Base-by-base conservation (phyloP, 192 early-diverging fungal genomes). In the Entomortierella chlamydospora region DNA sequence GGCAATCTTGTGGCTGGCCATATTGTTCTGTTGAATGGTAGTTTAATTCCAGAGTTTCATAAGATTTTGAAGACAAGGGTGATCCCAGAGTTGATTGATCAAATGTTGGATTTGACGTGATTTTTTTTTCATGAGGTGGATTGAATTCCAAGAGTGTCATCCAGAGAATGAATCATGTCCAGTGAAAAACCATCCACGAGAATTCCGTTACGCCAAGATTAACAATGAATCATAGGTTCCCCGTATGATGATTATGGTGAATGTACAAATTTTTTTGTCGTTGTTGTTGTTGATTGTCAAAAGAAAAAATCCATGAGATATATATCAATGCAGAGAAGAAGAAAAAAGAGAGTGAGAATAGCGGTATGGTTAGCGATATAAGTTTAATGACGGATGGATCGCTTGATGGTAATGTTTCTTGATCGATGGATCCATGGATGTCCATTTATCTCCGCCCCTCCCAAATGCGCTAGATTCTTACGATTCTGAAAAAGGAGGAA, bases 1-100 rank as follows among this genome's bases (percentile, higher is more conserved):
- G 76, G 76, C 76, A 70, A 79, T 79, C 76, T 79, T 79, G 57
- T 70, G 76, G 76, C 76, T 79, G 76, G 76, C 76, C 76, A 79
- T 79, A 66, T 59, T 79, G 68, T 69, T 74, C 72, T 74, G 42
- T 43, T 57, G 29, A 8, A 51, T 55, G 37, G 17, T 15, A n/a
- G n/a, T n/a, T n/a, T 26, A 4, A 58, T 58, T 54, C 31, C 50
- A 34, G 12, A 12, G 45, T 37, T 37, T 10, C 34, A 37, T 37
- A 17, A 20, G 5, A 15, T 47, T 4, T 12, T 12, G 45, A 20
- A 11, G 29, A 22, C 34, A 54, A 23, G 23, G 25, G 26, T 42
- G 26, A 49, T 45, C 15, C 13, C 18, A 33, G 47, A 51, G 43
- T 33, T 20, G 54, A 33, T 57, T n/a, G 34, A 25, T 59, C 34